Conservation (phyloP, 192 early-diverging fungal genomes). For the Funneliformis geosporum region DNA sequence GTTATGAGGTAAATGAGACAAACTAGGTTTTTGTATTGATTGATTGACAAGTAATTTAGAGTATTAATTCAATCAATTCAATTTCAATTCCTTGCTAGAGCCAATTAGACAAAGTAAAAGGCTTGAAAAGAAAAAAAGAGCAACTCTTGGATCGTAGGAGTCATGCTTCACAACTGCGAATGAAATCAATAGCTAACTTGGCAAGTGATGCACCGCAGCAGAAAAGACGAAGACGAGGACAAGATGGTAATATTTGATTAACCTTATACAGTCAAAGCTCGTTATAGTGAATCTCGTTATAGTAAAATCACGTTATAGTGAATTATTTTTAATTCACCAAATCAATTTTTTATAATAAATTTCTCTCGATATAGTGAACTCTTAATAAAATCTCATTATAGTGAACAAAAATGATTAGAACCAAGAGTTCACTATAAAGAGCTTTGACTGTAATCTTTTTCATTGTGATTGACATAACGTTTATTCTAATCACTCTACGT, state of each 20-base stretch:
- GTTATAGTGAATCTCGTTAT: too few species aligned
- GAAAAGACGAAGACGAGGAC: slow-evolving; percentile 60
- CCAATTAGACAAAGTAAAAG: slow-evolving; percentile 71
- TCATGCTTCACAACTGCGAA: slow-evolving; percentile 81
- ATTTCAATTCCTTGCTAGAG: slow-evolving; percentile 30
- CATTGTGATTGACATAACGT: neutral
- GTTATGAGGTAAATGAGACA: slow-evolving; percentile 48
- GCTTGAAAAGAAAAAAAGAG: slow-evolving; percentile 64
- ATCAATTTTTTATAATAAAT: too few species aligned
- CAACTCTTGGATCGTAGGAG: slow-evolving; percentile 87
- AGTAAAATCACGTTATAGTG: too few species aligned
- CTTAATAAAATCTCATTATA: too few species aligned
- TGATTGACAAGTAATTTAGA: neutral
- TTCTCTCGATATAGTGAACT: too few species aligned
- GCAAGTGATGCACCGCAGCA: slow-evolving; percentile 61
- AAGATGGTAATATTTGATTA: slow-evolving; percentile 46
- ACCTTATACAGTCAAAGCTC: too few species aligned
- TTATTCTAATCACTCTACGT: neutral
- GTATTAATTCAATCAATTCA: neutral
- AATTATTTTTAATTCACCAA: too few species aligned
- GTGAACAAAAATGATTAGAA: too few species aligned
- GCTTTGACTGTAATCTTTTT: too few species aligned
- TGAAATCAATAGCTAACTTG: slow-evolving; percentile 83
- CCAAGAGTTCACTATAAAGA: too few species aligned
- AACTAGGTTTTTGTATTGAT: neutral